phyloP scores from a whole-genome alignment of 768 basidiomycete genomes.

The Mycena chlorophos region DNA sequence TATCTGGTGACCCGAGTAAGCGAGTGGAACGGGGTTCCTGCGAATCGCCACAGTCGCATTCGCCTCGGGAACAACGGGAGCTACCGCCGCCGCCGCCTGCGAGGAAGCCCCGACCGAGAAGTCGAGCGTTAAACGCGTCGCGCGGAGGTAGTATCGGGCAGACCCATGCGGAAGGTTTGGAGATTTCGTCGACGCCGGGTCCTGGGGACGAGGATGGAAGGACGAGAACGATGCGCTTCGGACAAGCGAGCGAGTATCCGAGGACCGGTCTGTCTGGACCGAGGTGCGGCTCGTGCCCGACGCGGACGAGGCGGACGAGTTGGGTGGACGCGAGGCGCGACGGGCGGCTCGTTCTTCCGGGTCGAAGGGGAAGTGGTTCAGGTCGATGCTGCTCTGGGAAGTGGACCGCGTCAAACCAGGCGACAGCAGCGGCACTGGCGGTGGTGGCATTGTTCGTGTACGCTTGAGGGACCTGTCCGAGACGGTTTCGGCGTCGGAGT shows the following conservation, averaged over 20 bases:
- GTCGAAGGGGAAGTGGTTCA: background rate
- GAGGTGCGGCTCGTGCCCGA: background rate
- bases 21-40: slow-evolving; percentile 27
- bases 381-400: too few relatives aligned
- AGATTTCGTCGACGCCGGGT: slow-evolving; percentile 15
- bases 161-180: slow-evolving; percentile 34
- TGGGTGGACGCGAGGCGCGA: background rate
- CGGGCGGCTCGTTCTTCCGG: background rate
- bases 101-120: slow-evolving; percentile 28
- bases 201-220: slow-evolving; percentile 12
- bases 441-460: background rate
- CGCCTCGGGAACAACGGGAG: slow-evolving; percentile 9
- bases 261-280: background rate
- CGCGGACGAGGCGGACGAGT: background rate
- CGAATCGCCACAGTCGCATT: slow-evolving; percentile 5
- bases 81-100: background rate
- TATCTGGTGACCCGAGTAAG: slow-evolving; percentile 45
- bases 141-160: slow-evolving; percentile 34
- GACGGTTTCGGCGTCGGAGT: background rate
- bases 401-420: background rate
- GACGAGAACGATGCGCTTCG: slow-evolving; percentile 30
- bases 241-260: slow-evolving; percentile 19
- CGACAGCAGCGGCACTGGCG: background rate
- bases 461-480: background rate
- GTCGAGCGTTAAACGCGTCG: slow-evolving; percentile 35